These are phyloP conservation scores for Taphrina pruni DNA, from an alignment of 1,139 yeast species.

Conservation along the genomic window DNA sequence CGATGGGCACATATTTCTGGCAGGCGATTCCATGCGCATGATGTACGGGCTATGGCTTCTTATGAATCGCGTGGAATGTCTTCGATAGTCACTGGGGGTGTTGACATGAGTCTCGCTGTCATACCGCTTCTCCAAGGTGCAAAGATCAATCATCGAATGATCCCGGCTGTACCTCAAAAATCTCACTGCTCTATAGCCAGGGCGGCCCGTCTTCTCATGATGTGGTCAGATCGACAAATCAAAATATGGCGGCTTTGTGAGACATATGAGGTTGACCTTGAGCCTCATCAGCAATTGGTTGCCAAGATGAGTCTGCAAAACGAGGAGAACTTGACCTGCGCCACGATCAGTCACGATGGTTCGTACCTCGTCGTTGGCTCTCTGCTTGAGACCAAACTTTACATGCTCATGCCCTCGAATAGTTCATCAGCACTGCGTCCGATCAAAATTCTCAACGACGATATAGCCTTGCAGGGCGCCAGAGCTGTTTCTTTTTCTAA, in stretches of 20 bases:
- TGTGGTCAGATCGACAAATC: slow-evolving; percentile 84
- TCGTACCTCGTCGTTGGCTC: slow-evolving; percentile 74
- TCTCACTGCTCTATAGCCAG: slow-evolving; percentile 63
- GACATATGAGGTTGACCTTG: slow-evolving; percentile 41
- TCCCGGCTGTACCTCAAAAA: slow-evolving; percentile 66
- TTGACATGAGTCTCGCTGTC: slow-evolving; percentile 77
- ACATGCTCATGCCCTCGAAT: slow-evolving; percentile 55
- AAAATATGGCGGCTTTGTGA: slow-evolving; percentile 76
- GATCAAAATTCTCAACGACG: slow-evolving; percentile 49
- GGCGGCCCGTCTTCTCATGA: slow-evolving; percentile 60
- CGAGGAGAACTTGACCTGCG: slow-evolving; percentile 79
- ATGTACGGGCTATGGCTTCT: slow-evolving; percentile 77
- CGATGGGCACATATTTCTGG: slow-evolving; percentile 85
- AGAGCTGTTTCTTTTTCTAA: slow-evolving; percentile 56
- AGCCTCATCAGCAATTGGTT: slow-evolving; percentile 48
- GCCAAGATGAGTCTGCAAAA: slow-evolving; percentile 71
- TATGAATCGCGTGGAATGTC: slow-evolving; percentile 59
- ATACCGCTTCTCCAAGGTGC: slow-evolving; percentile 71
- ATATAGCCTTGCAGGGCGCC: slow-evolving; percentile 63
- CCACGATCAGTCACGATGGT: slow-evolving; percentile 71
- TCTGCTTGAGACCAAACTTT: slow-evolving; percentile 69
- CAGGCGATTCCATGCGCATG: slow-evolving; percentile 85
- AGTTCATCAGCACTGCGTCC: slow-evolving; percentile 25
- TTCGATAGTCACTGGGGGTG: slow-evolving; percentile 57
- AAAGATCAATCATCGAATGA: slow-evolving; percentile 73